Base-by-base conservation (phyloP, 2,329 filamentous ascomycete genomes). In the Daldinia sp. region DNA sequence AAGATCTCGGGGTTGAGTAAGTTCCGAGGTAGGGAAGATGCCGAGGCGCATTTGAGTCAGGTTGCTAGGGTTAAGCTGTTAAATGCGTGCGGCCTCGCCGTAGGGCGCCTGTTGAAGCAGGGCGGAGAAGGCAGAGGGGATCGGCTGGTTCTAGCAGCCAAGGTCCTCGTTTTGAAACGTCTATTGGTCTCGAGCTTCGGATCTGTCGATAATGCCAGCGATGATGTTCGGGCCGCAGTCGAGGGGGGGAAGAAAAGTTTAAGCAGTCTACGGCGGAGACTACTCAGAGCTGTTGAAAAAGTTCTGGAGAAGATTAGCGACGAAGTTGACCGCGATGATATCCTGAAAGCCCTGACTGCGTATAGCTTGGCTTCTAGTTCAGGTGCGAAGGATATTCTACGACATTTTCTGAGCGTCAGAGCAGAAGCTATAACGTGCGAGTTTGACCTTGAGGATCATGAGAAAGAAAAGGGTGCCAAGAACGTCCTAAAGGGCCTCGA, bases 361-460 rank as follows among this genome's bases (percentile, higher is more conserved):
- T 94, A 94, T 78, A 94, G 93, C 68, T 84, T 98, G 57, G 89
- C 90, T 1, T 94, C 92, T 2, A 97, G 89, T 74, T 93, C 92
- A 0, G 92, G 93, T 0, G 89, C 93, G 0, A 89, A 88, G 64
- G 94, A 97, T 77, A 91, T 93, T 0, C 80, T 98, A 60, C 84
- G 88, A 6, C 90, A 96, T 79, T 95, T 98, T 74, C 85, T 97
- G 56, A 86, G 89, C 58, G 87, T 94, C 6, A 86, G 95, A 50
- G 86, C 88, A 44, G 88, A 92, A 64, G 89, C 90, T 33, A 89
- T 97, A 74, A 83, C 86, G 0, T 80, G 86, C 42, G 86, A 88
- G 10, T 85, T 95, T 55, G 87, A 89, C 20, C 71, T 78, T 9
- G 79, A 79, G 53, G 82, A 81, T 53, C 82, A 81, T 41, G 80